Base-by-base conservation (phyloP, 768 basidiomycete genomes). In the Leccinellum luteum region DNA sequence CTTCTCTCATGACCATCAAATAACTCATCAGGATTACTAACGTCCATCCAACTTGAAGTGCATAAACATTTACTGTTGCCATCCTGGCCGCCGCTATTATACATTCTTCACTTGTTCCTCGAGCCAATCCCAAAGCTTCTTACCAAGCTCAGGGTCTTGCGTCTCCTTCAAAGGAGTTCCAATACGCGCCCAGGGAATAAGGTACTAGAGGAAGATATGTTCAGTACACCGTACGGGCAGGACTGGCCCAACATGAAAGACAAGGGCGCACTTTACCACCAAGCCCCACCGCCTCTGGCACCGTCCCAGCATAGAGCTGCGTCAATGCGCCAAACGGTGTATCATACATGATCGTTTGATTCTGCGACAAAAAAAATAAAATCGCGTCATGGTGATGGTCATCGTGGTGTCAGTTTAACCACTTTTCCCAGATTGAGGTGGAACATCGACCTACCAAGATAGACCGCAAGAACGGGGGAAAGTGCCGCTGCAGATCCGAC, bases 111-210 rank as follows among this genome's bases (percentile, higher is more conserved):
- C 70, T 58, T 81, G 76, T 35, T 78, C 80, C 52, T 82, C 81
- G 49, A 79, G 60, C 77, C 79, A 81, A 13, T 73, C 64, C 81
- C 79, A 80, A 3, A 82, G 64, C 19, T 73, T 70, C 53, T 65
- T 62, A 1, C 73, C 74, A 12, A 74, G 63, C 41, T 67, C 59
- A 31, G 68, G 63, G 58, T 81, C 76, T 51, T 68, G 65, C 2
- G 74, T 66, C 8, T 62, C 67, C 30, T 66, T 56, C 25, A 49
- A 49, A 12, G 69, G 56, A 1, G 54, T 23, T 1, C 76, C 75
- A 2, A 74, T 32, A 15, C 75, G 69, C 9, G 76, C 79, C 79
- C 79, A 81, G 0, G 81, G 80, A 17, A 78, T 65, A 21, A 81
- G 73, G 57, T 75, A 81, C 78, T 81, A 41, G 25, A 51, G 28